Evolutionary conservation across 2,329 filamentous ascomycete genomes (phyloP).

Genomic region (Nannizzia gypsea): DNA sequence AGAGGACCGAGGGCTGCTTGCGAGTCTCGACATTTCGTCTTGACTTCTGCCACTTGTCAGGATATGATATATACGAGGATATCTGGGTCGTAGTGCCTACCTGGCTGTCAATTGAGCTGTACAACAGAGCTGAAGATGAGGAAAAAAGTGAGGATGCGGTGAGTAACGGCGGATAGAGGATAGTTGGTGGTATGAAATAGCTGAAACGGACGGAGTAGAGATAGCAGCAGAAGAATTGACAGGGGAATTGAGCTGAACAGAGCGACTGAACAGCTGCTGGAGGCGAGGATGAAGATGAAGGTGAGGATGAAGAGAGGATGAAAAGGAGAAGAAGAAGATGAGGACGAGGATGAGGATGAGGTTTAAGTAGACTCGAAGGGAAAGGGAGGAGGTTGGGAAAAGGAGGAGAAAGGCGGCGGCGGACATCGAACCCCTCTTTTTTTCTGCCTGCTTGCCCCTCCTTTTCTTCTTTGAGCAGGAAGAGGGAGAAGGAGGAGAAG

Average conservation of each 20-base stretch:
- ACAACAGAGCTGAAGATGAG: background rate
- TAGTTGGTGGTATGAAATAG: background rate
- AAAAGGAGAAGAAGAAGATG: slow-evolving; percentile 1
- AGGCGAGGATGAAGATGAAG: background rate
- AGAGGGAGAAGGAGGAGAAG: background rate
- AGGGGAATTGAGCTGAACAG: background rate
- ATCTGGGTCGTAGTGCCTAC: background rate
- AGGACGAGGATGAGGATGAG: slow-evolving; percentile 3
- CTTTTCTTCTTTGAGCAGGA: background rate
- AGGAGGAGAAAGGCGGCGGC: no score
- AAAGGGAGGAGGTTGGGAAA: no score
- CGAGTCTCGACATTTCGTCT: slow-evolving; percentile 20
- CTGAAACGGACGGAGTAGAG: slow-evolving; percentile 1
- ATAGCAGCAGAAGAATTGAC: background rate
- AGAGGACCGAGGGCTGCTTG: slow-evolving; percentile 30
- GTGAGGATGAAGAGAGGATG: background rate
- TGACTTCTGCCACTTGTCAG: background rate
- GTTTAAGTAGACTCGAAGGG: background rate
- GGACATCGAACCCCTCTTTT: no score
- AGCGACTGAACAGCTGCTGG: slow-evolving; percentile 6
- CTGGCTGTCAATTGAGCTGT: background rate
- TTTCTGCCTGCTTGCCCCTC: no score
- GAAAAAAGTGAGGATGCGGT: slow-evolving; percentile 13
- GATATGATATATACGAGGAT: no score
- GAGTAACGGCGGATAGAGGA: slow-evolving; percentile 1